Evolutionary conservation across 164 flowering plant species (phyloP).

Genomic region (Stephania japonica): DNA sequence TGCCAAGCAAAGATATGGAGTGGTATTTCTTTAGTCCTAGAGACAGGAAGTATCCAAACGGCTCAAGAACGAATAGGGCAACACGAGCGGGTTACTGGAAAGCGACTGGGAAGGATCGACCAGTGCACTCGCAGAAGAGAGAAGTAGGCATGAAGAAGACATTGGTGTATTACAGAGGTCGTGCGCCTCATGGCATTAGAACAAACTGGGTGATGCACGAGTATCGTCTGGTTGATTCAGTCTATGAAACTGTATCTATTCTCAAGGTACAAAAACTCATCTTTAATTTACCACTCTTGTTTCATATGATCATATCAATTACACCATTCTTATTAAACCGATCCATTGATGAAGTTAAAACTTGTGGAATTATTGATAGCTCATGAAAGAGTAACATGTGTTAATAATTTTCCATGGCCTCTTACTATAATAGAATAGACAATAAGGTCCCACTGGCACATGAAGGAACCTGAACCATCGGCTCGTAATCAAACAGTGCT

Average conservation of each 20-base stretch:
- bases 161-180: conserved; percentile 57
- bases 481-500: not conserved
- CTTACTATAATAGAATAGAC: not conserved
- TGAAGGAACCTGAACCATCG: conserved; percentile 1
- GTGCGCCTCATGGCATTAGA: conserved; percentile 66
- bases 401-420: not conserved
- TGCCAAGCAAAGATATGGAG: conserved; percentile 65
- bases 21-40: conserved; percentile 67
- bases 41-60: conserved; percentile 66
- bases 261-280: conserved; percentile 24
- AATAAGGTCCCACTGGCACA: not conserved
- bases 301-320: not conserved
- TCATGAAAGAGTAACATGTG: not conserved
- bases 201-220: conserved; percentile 79
- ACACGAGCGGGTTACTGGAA: conserved; percentile 70
- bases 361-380: not conserved
- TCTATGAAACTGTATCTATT: conserved; percentile 20
- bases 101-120: conserved; percentile 62
- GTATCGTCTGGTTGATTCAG: conserved; percentile 45
- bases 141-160: conserved; percentile 74
- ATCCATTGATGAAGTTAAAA: not conserved
- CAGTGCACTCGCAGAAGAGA: conserved; percentile 36
- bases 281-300: not conserved
- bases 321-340: not conserved
- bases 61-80: conserved; percentile 66